Evolutionary conservation across 306 rosid species (phyloP).

Genomic region (Canavalia gladiata): DNA sequence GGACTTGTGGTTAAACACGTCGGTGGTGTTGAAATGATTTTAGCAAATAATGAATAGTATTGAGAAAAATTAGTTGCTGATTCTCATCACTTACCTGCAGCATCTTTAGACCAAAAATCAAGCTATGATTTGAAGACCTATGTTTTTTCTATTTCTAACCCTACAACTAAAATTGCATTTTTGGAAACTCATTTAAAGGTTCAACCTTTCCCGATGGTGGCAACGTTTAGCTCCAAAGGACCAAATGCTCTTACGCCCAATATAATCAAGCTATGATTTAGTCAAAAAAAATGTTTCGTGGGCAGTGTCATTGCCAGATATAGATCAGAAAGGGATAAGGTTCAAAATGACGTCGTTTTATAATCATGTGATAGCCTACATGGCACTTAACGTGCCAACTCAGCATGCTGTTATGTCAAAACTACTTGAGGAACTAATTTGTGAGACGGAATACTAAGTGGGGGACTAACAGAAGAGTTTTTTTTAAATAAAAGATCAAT

Average conservation of each 20-base stretch:
- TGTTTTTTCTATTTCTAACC: slow-evolving; percentile 53
- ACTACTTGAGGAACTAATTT: too few relatives aligned
- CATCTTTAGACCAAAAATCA: slow-evolving; percentile 69
- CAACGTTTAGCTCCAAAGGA: slow-evolving; percentile 94
- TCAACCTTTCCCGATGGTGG: slow-evolving; percentile 83
- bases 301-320: too few relatives aligned
- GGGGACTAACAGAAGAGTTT: too few relatives aligned
- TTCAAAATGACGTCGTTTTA: too few relatives aligned
- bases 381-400: too few relatives aligned
- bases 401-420: too few relatives aligned
- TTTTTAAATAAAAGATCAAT: too few relatives aligned
- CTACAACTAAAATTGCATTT: slow-evolving; percentile 63
- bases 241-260: slow-evolving; percentile 75
- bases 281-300: too few relatives aligned
- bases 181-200: slow-evolving; percentile 69
- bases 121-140: slow-evolving; percentile 68
- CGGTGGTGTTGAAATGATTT: slow-evolving; percentile 87
- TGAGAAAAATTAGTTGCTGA: slow-evolving; percentile 91
- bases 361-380: too few relatives aligned
- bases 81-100: slow-evolving; percentile 74
- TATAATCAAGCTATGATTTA: slow-evolving; percentile 59
- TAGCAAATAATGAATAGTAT: slow-evolving; percentile 67
- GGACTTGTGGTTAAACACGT: slow-evolving; percentile 72
- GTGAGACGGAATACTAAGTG: too few relatives aligned
- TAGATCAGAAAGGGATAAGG: too few relatives aligned